Base-by-base conservation (phyloP, 2,329 filamentous ascomycete genomes). In the Aureobasidium lini region DNA sequence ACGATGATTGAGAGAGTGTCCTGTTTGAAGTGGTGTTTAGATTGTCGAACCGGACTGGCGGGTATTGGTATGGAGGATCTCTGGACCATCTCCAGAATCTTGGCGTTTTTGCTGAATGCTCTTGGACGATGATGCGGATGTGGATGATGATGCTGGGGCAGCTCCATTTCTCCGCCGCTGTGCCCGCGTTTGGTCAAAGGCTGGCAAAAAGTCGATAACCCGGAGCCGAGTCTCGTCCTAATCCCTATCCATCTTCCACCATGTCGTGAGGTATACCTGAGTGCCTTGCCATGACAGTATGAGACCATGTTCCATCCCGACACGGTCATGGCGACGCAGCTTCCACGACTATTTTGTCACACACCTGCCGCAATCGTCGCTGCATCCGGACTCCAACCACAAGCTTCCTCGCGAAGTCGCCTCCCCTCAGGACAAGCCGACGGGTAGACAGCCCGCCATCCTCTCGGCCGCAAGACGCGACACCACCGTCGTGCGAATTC, bases 281-380 rank as follows among this genome's bases (percentile, higher is more conserved):
- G 29, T 34, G 39, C 31, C 29, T 34, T 57, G 54, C 43, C 42
- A 57, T 48, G 54, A 40, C 43, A 57, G 42, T 48, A 57, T 57
- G 54, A 57, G 43, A 57, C 42, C 15, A 57, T 57, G 52, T 18
- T 37, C 31, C 34, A 16, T 39, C 31, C 52, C 52, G 39, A 43
- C 42, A 48, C 31, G 40, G 54, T 18, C 54, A 40, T 57, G 54
- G 43, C 57, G 60, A 36, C 73, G 77, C 61, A 66, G 66, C 63
- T 97, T 97, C 73, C 91, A 96, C 77, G 91, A 95, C 67, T 97
- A 99, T 78, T 99, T 99, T 73, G 90, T 97, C 61, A 96, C 94
- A 8, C 90, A 96, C 72, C 82, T 99, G 1, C 93, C 94, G 4
- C 95, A 91, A 16, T 95, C 91, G 13, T 96, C 92, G 3, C 81